Percentiles rank a stretch among this genome's conserved stretches.
phyloP scores from a whole-genome alignment of 169 alveolate genomes.

The Plasmodium relictum region DNA sequence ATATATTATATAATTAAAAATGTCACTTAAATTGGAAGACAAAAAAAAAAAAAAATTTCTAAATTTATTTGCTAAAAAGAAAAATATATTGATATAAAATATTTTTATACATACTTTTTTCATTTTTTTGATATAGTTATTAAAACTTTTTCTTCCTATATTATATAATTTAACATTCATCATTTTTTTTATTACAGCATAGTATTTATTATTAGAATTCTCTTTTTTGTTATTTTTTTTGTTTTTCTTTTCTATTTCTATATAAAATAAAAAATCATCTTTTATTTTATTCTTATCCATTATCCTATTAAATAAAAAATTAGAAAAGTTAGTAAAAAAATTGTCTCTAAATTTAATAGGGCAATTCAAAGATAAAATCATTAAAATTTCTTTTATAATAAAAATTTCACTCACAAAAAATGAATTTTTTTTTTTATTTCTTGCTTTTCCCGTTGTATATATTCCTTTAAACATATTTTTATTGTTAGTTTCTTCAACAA shows the following conservation, averaged over 20 bases:
- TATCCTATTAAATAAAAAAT: conserved; percentile 56
- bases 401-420: conserved; percentile 76
- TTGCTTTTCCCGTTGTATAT: not conserved
- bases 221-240: not conserved
- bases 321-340: conserved; percentile 50
- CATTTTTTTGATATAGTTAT: conserved; percentile 64
- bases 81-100: conserved; percentile 53
- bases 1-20: conserved; percentile 61
- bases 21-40: conserved; percentile 44
- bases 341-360: conserved; percentile 72
- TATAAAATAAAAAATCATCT: conserved; percentile 76
- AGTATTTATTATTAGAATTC: conserved; percentile 1
- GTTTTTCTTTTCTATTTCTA: conserved; percentile 44
- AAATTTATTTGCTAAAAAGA: conserved; percentile 50
- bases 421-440: conserved; percentile 16
- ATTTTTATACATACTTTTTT: conserved; percentile 52
- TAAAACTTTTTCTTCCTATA: conserved; percentile 30
- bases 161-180: conserved; percentile 69
- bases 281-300: conserved; percentile 69
- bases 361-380: conserved; percentile 64
- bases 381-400: conserved; percentile 72
- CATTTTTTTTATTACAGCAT: conserved; percentile 57
- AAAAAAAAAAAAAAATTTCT: conserved; percentile 60
- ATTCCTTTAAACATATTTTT: not conserved
- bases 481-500: conserved; percentile 2